phyloP scores from a whole-genome alignment of 352 stramenopile genomes.

The Globisporangium spinosum region DNA sequence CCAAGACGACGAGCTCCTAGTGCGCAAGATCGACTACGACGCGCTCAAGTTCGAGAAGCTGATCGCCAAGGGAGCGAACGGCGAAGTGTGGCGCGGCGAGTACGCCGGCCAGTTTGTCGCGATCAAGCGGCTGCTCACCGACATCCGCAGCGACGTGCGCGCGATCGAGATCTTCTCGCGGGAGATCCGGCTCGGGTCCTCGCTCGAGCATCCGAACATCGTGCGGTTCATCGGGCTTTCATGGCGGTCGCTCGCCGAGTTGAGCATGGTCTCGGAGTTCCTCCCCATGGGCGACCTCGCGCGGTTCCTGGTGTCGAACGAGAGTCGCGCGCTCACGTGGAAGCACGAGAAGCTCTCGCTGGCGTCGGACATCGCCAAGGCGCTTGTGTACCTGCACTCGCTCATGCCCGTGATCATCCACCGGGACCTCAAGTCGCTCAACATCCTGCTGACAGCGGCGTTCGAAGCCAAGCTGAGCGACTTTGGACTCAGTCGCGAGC shows the following conservation, averaged over 20 bases:
- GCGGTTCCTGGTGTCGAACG: conserved; percentile 39
- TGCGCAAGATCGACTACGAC: conserved; percentile 41
- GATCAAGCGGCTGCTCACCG: conserved; percentile 55
- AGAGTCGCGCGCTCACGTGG: conserved; percentile 34
- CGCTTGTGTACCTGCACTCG: conserved; percentile 62
- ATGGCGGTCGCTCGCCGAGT: conserved; percentile 47
- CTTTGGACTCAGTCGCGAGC: conserved; percentile 53
- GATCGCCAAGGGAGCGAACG: conserved; percentile 44
- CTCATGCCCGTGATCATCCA: conserved; percentile 55
- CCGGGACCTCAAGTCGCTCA: conserved; percentile 65
- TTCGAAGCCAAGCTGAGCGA: conserved; percentile 58
- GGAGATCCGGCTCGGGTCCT: conserved; percentile 46
- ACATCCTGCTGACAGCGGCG: conserved; percentile 43
- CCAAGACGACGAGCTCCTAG: conserved; percentile 40
- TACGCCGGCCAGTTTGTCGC: conserved; percentile 40
- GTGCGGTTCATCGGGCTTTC: conserved; percentile 58
- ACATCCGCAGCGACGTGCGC: conserved; percentile 38
- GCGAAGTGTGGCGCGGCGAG: conserved; percentile 59
- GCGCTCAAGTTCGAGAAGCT: conserved; percentile 37
- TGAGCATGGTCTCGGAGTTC: conserved; percentile 64
- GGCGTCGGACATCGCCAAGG: conserved; percentile 53
- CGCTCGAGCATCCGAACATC: conserved; percentile 62
- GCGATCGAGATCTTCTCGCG: conserved; percentile 48
- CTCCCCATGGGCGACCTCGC: conserved; percentile 55
- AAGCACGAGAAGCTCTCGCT: conserved; percentile 50